Evolutionary conservation across 2,329 filamentous ascomycete genomes (phyloP).

Genomic region (Ophiostoma pallidulum): DNA sequence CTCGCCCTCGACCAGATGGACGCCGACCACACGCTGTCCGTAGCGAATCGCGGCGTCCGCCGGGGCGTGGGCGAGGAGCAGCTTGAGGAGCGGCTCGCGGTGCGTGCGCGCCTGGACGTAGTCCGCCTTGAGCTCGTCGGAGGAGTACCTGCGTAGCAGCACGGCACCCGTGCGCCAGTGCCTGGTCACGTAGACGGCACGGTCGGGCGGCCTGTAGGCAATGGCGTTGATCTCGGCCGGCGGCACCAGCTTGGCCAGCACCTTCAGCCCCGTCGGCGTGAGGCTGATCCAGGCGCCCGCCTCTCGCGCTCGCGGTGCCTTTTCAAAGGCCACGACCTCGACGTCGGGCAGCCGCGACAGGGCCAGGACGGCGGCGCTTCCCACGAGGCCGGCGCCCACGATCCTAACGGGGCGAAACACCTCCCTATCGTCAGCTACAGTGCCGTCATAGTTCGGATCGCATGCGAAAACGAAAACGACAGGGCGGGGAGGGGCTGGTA

Average conservation of each 20-base stretch:
- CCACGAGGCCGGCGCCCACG: constrained; percentile 9
- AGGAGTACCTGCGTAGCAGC: constrained; percentile 2
- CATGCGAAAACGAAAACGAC: no score
- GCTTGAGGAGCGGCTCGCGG: background rate
- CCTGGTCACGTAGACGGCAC: constrained; percentile 5
- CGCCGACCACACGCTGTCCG: constrained; percentile 1
- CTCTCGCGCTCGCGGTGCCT: constrained; percentile 4
- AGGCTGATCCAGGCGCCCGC: constrained; percentile 9
- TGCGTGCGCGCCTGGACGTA: constrained; percentile 6
- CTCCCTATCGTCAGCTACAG: no score
- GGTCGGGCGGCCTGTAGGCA: constrained; percentile 4
- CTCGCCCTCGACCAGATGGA: background rate
- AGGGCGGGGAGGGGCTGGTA: no score
- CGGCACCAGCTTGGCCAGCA: constrained; percentile 9
- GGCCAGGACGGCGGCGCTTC: constrained; percentile 1
- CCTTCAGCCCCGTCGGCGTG: constrained; percentile 9
- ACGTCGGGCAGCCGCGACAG: constrained; percentile 8
- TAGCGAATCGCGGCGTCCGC: background rate
- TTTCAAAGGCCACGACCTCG: constrained; percentile 6
- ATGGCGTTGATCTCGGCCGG: constrained; percentile 5
- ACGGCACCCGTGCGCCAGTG: constrained; percentile 6
- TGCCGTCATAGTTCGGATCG: no score
- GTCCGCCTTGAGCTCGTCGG: background rate
- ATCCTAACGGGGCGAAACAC: no score
- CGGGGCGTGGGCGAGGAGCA: background rate